Conservation (phyloP, 345 rosid genomes). For the Camelina sativa region DNA sequence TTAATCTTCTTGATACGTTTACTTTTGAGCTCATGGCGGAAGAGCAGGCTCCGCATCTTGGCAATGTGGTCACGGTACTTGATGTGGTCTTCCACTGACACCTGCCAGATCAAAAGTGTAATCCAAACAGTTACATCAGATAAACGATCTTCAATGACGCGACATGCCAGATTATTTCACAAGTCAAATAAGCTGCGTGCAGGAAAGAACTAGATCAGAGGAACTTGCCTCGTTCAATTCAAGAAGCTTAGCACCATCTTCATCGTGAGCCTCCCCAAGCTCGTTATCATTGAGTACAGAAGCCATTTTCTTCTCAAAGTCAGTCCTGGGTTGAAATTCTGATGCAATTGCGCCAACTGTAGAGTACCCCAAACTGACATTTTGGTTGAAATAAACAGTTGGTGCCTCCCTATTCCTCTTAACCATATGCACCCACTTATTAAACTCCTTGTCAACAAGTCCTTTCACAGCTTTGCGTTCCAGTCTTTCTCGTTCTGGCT, state of each 20-base stretch:
- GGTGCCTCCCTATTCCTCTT: slow-evolving; percentile 92
- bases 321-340: slow-evolving; percentile 88
- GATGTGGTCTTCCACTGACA: slow-evolving; percentile 75
- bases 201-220: slow-evolving; percentile 19
- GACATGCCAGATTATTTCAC: not conserved
- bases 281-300: slow-evolving; percentile 63
- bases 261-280: slow-evolving; percentile 74
- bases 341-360: slow-evolving; percentile 95
- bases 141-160: not conserved
- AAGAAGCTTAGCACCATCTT: slow-evolving; percentile 86
- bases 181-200: slow-evolving; percentile 12
- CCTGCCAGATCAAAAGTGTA: slow-evolving; percentile 50
- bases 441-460: slow-evolving; percentile 62
- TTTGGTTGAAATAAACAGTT: slow-evolving; percentile 72
- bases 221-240: slow-evolving; percentile 78
- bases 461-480: slow-evolving; percentile 75
- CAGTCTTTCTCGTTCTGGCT: slow-evolving; percentile 67
- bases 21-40: slow-evolving; percentile 82
- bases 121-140: slow-evolving; percentile 19
- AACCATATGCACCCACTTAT: slow-evolving; percentile 77
- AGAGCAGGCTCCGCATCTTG: slow-evolving; percentile 88
- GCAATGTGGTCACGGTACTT: slow-evolving; percentile 64
- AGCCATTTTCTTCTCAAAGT: slow-evolving; percentile 91
- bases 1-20: slow-evolving; percentile 88
- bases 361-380: slow-evolving; percentile 70